Conservation (phyloP, 2,329 filamentous ascomycete species). For the Blumeriella jaapii region DNA sequence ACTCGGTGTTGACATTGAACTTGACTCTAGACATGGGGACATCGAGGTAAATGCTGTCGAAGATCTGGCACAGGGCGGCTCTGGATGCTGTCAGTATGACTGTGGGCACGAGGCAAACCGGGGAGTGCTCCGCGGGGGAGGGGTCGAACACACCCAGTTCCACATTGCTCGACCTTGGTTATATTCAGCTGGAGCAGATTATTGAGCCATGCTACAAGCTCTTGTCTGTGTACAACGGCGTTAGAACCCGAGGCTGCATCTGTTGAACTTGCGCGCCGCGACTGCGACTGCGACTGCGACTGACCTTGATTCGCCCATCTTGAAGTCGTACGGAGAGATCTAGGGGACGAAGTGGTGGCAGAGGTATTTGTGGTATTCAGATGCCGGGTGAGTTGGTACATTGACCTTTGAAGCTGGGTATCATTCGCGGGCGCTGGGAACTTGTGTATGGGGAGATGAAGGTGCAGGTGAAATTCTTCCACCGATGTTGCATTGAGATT, state of each 20-base stretch:
- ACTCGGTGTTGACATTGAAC: constrained; percentile 96
- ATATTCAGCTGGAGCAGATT: constrained; percentile 96
- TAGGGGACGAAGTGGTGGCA: constrained; percentile 1
- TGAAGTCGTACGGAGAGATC: constrained; percentile 5
- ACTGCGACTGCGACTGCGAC: too few relatives aligned
- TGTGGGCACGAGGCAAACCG: constrained; percentile 16
- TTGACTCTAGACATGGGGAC: constrained; percentile 93
- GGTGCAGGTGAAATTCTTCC: constrained; percentile 2
- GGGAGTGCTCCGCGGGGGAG: constrained; percentile 26
- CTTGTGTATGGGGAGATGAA: not conserved
- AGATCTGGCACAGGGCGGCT: constrained; percentile 91
- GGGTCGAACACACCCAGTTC: constrained; percentile 65
- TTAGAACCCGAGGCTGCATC: constrained; percentile 10
- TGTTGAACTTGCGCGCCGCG: constrained; percentile 11
- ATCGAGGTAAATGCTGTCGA: constrained; percentile 95
- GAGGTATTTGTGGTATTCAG: too few relatives aligned
- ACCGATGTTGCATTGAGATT: not conserved
- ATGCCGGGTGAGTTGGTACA: constrained; percentile 3
- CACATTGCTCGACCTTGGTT: constrained; percentile 97
- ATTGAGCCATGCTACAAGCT: constrained; percentile 93
- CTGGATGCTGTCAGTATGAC: constrained; percentile 35
- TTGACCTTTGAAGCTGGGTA: not conserved
- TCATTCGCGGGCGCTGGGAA: not conserved
- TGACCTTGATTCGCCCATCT: constrained; percentile 28
- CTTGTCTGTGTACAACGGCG: constrained; percentile 53